Evolutionary conservation across 75 land plant genomes (phyloP), one percentile per base, ranked within the genome.

Genomic region (Picea glauca): DNA sequence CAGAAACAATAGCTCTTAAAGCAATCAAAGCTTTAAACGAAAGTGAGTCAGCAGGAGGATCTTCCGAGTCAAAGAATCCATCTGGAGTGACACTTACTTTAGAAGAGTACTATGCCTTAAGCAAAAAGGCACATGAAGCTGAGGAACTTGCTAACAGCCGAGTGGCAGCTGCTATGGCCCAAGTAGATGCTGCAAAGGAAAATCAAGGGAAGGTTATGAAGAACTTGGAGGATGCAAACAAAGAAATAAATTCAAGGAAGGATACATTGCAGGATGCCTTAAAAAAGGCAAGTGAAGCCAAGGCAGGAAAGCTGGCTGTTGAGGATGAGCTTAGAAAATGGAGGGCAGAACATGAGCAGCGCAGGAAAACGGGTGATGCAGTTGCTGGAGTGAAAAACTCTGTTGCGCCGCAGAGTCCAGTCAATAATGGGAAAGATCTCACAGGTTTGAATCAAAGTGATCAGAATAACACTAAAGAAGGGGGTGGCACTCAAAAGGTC

Each of bases 81-180:
- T 35, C 76, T 33, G 84, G 86, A 17, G 85, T 85, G 1, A 86
- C 80, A 67, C 80, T 91, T 32, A 80, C 93, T 50, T 38, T 84
- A 56, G 93, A 91, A 57, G 94, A 95, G 81, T 95, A 93, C 64
- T 82, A 91, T 60, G 86, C 79, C 11, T 85, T 95, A 7, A 93
- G 86, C 75, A 88, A 85, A 72, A 79, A 81, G 26, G 88, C 87
- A 31, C 86, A 86, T 20, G 94, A 94, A 74, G 84, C 96, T 1
- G 97, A 96, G 79, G 91, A 94, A 58, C 85, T 82, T 18, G 97
- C 90, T 11, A 90, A 90, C 78, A 74, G 77, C 80, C 82, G 85
- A 58, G 90, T 92, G 75, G 87, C 86, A 59, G 90, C 85, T 66
- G 97, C 94, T 54, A 76, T 87, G 11, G 78, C 89, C 8, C 84